A percentile compares a stretch with the other conserved stretches of the same genome.
Evolutionary conservation across 2,329 filamentous ascomycete genomes (phyloP).

Genomic region (Trichoderma hamatum): DNA sequence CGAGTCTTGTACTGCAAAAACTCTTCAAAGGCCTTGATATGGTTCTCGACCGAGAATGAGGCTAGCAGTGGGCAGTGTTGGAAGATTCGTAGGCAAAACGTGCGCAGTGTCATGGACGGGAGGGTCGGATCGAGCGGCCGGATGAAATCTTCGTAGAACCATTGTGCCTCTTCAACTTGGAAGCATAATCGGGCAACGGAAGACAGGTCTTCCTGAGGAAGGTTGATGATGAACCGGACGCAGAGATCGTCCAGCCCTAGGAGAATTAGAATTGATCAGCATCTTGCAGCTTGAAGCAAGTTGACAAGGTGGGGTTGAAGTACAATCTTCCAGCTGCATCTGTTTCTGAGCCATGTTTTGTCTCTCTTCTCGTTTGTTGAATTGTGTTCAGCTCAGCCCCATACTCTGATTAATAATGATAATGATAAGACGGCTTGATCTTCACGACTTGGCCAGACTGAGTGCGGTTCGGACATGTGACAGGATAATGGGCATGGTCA

Average conservation of each 20-base stretch:
- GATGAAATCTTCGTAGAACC: constrained; percentile 99
- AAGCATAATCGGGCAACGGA: constrained; percentile 96
- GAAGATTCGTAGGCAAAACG: constrained; percentile 89
- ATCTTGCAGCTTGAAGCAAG: constrained; percentile 4
- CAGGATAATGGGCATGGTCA: constrained; percentile 41
- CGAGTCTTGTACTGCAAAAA: constrained; percentile 94
- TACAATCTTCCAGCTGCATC: constrained; percentile 90
- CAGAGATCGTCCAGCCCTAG: constrained; percentile 95
- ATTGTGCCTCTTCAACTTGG: constrained; percentile 98
- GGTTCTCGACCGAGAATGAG: constrained; percentile 74
- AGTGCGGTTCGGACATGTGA: constrained; percentile 37
- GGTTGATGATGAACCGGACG: constrained; percentile 96
- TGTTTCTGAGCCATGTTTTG: constrained; percentile 66
- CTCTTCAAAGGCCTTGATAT: constrained; percentile 82
- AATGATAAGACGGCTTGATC: constrained; percentile 15
- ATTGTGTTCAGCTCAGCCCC: constrained; percentile 31
- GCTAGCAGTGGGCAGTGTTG: constrained; percentile 90
- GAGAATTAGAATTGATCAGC: constrained; percentile 33
- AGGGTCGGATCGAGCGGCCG: constrained; percentile 83
- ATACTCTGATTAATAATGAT: constrained; percentile 34
- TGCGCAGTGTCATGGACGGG: constrained; percentile 81
- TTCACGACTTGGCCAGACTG: constrained; percentile 40
- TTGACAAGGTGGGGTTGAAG: neutral
- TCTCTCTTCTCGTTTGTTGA: constrained; percentile 14
- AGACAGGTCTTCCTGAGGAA: constrained; percentile 86